phyloP scores from a whole-genome alignment of 805 yeast genomes.

The Candida corydali region DNA sequence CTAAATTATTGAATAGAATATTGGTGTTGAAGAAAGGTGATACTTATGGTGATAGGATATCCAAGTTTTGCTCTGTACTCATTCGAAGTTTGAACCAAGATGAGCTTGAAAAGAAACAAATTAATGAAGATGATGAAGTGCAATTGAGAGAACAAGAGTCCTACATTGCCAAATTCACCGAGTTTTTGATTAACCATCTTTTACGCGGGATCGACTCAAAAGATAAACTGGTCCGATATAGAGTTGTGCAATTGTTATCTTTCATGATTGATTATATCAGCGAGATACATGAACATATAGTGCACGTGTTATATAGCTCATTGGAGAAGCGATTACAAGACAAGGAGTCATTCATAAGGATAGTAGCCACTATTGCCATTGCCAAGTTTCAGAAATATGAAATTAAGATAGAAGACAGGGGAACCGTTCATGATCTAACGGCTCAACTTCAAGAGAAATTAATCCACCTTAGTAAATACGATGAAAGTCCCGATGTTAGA shows the following conservation, averaged over 20 bases:
- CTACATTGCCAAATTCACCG: slow-evolving; percentile 51
- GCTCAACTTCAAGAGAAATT: slow-evolving; percentile 11
- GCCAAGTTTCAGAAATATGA: slow-evolving; percentile 64
- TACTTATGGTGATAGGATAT: slow-evolving; percentile 68
- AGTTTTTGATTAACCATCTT: slow-evolving; percentile 58
- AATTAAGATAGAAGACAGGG: slow-evolving; percentile 37
- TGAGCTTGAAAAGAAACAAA: slow-evolving; percentile 12
- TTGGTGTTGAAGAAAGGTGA: slow-evolving; percentile 68
- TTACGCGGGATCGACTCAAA: slow-evolving; percentile 76
- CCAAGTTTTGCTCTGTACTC: slow-evolving; percentile 61
- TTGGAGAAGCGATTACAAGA: slow-evolving; percentile 64
- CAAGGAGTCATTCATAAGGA: slow-evolving; percentile 72
- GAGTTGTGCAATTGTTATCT: slow-evolving; percentile 74
- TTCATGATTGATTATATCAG: slow-evolving; percentile 66
- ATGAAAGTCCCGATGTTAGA: slow-evolving; percentile 84
- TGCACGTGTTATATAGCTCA: slow-evolving; percentile 56
- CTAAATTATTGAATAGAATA: slow-evolving; percentile 58
- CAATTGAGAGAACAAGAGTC: slow-evolving; percentile 36
- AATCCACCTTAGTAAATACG: slow-evolving; percentile 62
- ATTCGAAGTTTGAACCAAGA: slow-evolving; percentile 45
- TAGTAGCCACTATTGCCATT: slow-evolving; percentile 79
- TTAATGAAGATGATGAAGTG: slow-evolving; percentile 14
- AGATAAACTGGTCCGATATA: slow-evolving; percentile 71
- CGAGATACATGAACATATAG: slow-evolving; percentile 70
- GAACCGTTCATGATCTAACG: slow-evolving; percentile 16